Conservation (phyloP, 2,329 filamentous ascomycete species). For the Talaromyces sp. region DNA sequence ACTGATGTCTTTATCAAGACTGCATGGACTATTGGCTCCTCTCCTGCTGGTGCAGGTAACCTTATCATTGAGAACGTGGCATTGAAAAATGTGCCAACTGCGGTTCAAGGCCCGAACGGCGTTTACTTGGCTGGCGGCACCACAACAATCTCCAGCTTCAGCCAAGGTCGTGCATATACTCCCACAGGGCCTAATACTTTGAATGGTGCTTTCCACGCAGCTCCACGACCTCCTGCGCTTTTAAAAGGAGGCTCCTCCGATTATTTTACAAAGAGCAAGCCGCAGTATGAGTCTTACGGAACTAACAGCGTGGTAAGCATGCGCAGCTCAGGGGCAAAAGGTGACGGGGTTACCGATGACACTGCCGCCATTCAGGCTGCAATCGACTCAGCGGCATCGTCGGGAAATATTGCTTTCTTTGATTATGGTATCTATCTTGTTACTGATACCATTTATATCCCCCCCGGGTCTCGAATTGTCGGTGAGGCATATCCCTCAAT, state of each 20-base stretch:
- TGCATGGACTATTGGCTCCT: conserved; percentile 35
- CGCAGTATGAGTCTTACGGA: conserved; percentile 46
- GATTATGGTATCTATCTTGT: conserved; percentile 53
- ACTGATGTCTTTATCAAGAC: conserved; percentile 49
- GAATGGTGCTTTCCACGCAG: conserved; percentile 42
- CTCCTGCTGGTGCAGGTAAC: conserved; percentile 44
- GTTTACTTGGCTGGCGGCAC: conserved; percentile 33
- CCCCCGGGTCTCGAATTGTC: conserved; percentile 48
- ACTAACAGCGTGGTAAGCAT: conserved; percentile 42
- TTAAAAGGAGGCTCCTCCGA: conserved; percentile 37
- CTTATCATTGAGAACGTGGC: conserved; percentile 53
- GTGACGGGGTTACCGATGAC: conserved; percentile 56
- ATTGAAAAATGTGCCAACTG: conserved; percentile 46
- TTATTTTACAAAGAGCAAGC: conserved; percentile 49
- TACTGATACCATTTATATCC: conserved; percentile 44
- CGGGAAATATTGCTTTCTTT: conserved; percentile 52
- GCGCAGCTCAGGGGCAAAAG: conserved; percentile 40
- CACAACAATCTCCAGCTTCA: conserved; percentile 38
- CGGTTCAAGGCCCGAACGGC: conserved; percentile 36
- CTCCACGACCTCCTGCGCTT: conserved; percentile 41
- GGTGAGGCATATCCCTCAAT: conserved; percentile 55
- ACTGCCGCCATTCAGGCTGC: conserved; percentile 55
- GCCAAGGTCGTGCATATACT: conserved; percentile 42
- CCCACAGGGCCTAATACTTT: conserved; percentile 42
- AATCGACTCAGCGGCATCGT: conserved; percentile 48